phyloP scores from a whole-genome alignment of 352 stramenopile species.

The Phytophthora europaea region DNA sequence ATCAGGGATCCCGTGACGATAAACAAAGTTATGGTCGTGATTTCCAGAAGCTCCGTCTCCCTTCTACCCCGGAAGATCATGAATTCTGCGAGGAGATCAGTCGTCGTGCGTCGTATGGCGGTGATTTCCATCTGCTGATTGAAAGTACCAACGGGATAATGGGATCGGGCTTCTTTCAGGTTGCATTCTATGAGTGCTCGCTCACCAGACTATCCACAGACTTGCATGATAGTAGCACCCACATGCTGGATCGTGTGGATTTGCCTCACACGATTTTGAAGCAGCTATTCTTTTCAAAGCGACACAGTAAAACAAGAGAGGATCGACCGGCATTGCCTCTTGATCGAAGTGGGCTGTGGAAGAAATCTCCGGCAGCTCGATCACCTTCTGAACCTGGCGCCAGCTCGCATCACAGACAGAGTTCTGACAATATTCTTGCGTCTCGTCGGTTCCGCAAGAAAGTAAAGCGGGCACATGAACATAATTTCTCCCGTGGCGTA shows the following conservation, averaged over 20 bases:
- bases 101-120: slow-evolving; percentile 60
- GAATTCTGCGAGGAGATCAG: slow-evolving; percentile 83
- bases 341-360: slow-evolving; percentile 32
- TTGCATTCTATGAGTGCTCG: slow-evolving; percentile 90
- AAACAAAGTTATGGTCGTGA: slow-evolving; percentile 64
- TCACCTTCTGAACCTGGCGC: slow-evolving; percentile 22
- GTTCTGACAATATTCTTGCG: slow-evolving; percentile 40
- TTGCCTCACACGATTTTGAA: slow-evolving; percentile 62
- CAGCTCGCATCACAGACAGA: slow-evolving; percentile 21
- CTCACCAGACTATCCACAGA: slow-evolving; percentile 63
- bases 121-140: slow-evolving; percentile 86
- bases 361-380: slow-evolving; percentile 23
- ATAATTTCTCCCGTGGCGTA: slow-evolving; percentile 91
- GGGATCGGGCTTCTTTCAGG: slow-evolving; percentile 86
- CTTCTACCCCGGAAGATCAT: slow-evolving; percentile 76
- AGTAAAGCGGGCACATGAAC: slow-evolving; percentile 86
- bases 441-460: slow-evolving; percentile 80
- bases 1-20: slow-evolving; percentile 75
- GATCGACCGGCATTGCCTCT: slow-evolving; percentile 36
- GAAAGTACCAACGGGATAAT: slow-evolving; percentile 56
- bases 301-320: slow-evolving; percentile 18
- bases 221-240: slow-evolving; percentile 43
- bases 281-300: slow-evolving; percentile 64
- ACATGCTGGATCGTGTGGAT: slow-evolving; percentile 36
- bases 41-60: slow-evolving; percentile 56